Evolutionary conservation across 768 basidiomycete genomes (phyloP), one percentile per base, ranked within the genome.

Genomic region (Agrocybe pediades): DNA sequence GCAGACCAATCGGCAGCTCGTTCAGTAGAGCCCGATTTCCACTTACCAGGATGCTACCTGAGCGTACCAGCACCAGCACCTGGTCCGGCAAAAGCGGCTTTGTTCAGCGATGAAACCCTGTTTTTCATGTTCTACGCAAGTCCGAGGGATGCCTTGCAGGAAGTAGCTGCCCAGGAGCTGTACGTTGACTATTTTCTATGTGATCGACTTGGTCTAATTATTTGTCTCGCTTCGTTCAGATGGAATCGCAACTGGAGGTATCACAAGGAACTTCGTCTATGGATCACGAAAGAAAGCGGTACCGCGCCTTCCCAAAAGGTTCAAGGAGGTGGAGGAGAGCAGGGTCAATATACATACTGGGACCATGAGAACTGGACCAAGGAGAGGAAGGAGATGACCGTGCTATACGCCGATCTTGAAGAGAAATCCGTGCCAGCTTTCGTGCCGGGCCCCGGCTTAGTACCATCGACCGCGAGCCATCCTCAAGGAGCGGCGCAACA

Each of bases 111-210:
- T 69, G 95, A 98, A 72, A 97, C 95, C 15, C 75, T 98, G 23
- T 97, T 98, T 73, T 96, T 92, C 80, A 95, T 96, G 85, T 98
- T 98, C 79, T 98, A 98, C 74, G 86, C 92, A 52, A 87, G 85
- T 71, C 93, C 95, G 53, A 78, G 91, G 64, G 95, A 98, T 74
- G 87, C 88, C 36, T 75, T 96, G 50, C 95, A 98, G 70, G 95
- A 98, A 72, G 83, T 94, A 46, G 95, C 95, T 15, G 94, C 93
- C 43, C 90, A 93, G 68, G 95, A 98, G 76, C 77, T 98, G 93
- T 96, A 72, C 71, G 92, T 86, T 2, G 58, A 42, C 57, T 54
- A 40, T 17, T 51, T 60, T 58, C 51, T 40, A 23, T 52, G 44
- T 55, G 41, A 49, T 59, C 57, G 21, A 17, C 39, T 54, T 25